Percentiles rank a stretch among this genome's conserved stretches.
These are phyloP conservation scores for Gastrodia elata DNA, from an alignment of 106 monocot genomes.

Conservation along the genomic window DNA sequence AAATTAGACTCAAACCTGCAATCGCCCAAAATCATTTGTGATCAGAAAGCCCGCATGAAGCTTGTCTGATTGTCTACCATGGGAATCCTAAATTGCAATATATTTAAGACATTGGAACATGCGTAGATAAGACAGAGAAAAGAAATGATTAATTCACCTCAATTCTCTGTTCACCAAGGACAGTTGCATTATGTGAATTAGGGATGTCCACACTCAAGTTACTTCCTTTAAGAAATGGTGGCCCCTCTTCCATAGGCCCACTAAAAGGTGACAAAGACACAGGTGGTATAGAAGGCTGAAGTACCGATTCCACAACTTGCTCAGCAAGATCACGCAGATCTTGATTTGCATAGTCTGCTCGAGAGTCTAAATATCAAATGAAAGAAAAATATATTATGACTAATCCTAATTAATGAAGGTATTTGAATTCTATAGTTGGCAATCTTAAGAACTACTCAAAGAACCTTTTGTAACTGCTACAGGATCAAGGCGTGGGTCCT, in stretches of 20 bases:
- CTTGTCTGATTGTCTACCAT: neutral
- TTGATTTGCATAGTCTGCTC: constrained; percentile 12
- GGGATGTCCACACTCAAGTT: neutral
- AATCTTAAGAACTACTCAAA: neutral
- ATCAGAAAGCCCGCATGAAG: neutral
- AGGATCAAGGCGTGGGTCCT: constrained; percentile 12
- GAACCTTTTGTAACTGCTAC: constrained; percentile 27
- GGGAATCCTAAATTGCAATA: neutral
- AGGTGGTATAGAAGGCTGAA: constrained; percentile 16
- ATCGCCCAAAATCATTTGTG: constrained; percentile 1
- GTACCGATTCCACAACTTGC: constrained; percentile 25
- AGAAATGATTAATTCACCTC: constrained; percentile 19
- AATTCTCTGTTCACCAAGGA: constrained; percentile 16
- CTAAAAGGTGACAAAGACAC: constrained; percentile 1
- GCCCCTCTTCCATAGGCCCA: constrained; percentile 9
- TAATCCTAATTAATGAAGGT: neutral
- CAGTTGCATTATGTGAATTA: neutral
- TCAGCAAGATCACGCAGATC: constrained; percentile 28
- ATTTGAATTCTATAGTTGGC: neutral
- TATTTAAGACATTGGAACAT: neutral
- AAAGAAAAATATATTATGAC: neutral
- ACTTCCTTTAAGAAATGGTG: constrained; percentile 7
- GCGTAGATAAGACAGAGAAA: neutral
- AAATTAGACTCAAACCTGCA: neutral
- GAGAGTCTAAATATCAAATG: neutral